These are phyloP conservation scores for Macrophomina tecta DNA, from an alignment of 2,329 filamentous ascomycete species.

Conservation along the genomic window DNA sequence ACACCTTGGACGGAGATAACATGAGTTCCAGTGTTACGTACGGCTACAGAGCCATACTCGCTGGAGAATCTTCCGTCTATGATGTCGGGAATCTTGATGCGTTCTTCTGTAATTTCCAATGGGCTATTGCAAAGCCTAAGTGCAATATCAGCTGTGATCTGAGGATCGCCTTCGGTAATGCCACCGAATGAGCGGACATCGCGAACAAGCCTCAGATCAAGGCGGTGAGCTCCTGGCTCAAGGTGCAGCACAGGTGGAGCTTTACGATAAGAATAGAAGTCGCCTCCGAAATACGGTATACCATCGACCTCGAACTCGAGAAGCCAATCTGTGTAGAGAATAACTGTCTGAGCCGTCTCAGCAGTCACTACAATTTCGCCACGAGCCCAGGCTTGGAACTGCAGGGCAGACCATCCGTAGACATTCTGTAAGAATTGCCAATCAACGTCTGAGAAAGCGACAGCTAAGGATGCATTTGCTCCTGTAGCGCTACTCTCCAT, in stretches of 20 bases:
- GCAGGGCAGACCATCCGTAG: constrained; percentile 65
- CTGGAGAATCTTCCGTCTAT: constrained; percentile 55
- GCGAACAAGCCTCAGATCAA: constrained; percentile 61
- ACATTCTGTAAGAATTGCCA: constrained; percentile 60
- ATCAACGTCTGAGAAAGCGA: constrained; percentile 59
- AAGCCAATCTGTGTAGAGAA: constrained; percentile 55
- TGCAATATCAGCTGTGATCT: constrained; percentile 45
- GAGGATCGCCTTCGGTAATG: constrained; percentile 49
- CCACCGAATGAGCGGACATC: constrained; percentile 65
- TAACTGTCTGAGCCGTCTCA: constrained; percentile 42
- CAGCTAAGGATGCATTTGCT: constrained; percentile 48
- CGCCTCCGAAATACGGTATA: constrained; percentile 61
- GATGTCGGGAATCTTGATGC: constrained; percentile 58
- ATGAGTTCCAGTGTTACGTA: constrained; percentile 53
- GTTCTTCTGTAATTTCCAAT: constrained; percentile 42
- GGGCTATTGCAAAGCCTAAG: constrained; percentile 34
- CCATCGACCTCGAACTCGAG: constrained; percentile 62
- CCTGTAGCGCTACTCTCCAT: constrained; percentile 32
- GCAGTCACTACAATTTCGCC: constrained; percentile 53
- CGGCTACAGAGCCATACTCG: constrained; percentile 54
- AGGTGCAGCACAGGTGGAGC: constrained; percentile 59
- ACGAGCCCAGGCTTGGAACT: constrained; percentile 65
- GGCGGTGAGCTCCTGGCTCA: constrained; percentile 54
- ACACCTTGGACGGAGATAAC: constrained; percentile 45
- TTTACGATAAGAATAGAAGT: constrained; percentile 60